Evolutionary conservation across 768 basidiomycete genomes (phyloP).

Genomic region (Leccinum disarticulatum): DNA sequence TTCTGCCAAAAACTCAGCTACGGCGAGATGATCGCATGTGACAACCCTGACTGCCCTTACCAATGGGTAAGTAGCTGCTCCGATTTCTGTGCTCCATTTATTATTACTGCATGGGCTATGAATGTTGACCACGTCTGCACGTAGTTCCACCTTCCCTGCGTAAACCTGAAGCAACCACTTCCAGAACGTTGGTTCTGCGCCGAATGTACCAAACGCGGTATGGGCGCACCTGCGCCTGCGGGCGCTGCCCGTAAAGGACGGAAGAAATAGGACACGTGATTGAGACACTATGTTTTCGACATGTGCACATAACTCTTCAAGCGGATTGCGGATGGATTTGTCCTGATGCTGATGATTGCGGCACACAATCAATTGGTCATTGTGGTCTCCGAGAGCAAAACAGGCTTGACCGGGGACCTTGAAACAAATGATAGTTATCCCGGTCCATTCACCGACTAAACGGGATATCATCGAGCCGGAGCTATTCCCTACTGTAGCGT

Average conservation of each 20-base stretch:
- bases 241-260: conserved; percentile 40
- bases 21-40: conserved; percentile 70
- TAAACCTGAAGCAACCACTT: conserved; percentile 53
- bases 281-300: neutral
- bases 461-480: neutral
- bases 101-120: conserved; percentile 3
- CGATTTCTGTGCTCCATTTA: neutral
- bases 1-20: conserved; percentile 62
- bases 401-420: neutral
- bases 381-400: neutral
- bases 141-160: conserved; percentile 65
- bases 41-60: conserved; percentile 52
- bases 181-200: conserved; percentile 62
- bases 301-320: neutral
- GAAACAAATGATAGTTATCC: conserved; percentile 1
- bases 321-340: conserved; percentile 1
- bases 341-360: neutral
- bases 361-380: conserved; percentile 1
- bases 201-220: conserved; percentile 45
- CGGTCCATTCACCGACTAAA: conserved; percentile 2
- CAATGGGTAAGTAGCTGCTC: conserved; percentile 56
- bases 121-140: conserved; percentile 13
- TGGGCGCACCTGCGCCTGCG: conserved; percentile 30
- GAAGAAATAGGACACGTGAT: conserved; percentile 36
- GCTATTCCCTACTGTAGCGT: neutral